Evolutionary conservation across 2,329 filamentous ascomycete genomes (phyloP).

Genomic region (Calonectria pseudoturangicola): DNA sequence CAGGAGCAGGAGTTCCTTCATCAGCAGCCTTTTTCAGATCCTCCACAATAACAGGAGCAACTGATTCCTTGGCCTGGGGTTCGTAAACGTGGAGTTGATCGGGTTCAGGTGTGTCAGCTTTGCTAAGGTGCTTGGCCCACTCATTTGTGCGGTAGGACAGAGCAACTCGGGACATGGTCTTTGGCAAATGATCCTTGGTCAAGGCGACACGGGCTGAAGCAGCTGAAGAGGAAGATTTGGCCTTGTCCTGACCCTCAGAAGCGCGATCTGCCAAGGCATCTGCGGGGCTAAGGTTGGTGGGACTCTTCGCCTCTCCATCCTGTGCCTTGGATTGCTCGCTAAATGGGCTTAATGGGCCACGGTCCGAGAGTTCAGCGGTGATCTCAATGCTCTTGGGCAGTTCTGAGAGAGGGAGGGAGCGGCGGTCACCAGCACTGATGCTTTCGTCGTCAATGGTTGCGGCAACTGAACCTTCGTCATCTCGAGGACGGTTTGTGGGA

Average conservation of each 20-base stretch:
- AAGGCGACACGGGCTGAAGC: slow-evolving; percentile 69
- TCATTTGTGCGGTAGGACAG: slow-evolving; percentile 93
- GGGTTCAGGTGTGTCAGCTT: slow-evolving; percentile 82
- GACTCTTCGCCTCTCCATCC: slow-evolving; percentile 31
- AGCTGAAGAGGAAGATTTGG: slow-evolving; percentile 64
- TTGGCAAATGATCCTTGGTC: slow-evolving; percentile 78
- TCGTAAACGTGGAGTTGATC: slow-evolving; percentile 75
- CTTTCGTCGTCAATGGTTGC: slow-evolving; percentile 75
- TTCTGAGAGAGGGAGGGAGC: slow-evolving; percentile 52
- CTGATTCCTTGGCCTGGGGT: slow-evolving; percentile 64
- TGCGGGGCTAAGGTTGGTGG: slow-evolving; percentile 32
- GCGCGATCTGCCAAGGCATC: slow-evolving; percentile 33
- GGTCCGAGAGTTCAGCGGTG: slow-evolving; percentile 60
- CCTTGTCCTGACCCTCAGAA: slow-evolving; percentile 55
- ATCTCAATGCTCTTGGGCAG: slow-evolving; percentile 61
- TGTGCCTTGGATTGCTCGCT: slow-evolving; percentile 39
- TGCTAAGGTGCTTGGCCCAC: slow-evolving; percentile 92
- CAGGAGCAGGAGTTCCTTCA: slow-evolving; percentile 64
- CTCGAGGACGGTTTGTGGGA: slow-evolving; percentile 55
- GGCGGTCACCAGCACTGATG: slow-evolving; percentile 62
- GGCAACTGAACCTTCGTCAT: slow-evolving; percentile 71
- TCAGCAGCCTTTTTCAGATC: slow-evolving; percentile 79
- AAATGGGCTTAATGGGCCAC: slow-evolving; percentile 37
- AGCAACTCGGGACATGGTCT: slow-evolving; percentile 84
- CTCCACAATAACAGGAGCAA: slow-evolving; percentile 77